phyloP scores from a whole-genome alignment of 352 stramenopile genomes.

The Plasmopara viticola region DNA sequence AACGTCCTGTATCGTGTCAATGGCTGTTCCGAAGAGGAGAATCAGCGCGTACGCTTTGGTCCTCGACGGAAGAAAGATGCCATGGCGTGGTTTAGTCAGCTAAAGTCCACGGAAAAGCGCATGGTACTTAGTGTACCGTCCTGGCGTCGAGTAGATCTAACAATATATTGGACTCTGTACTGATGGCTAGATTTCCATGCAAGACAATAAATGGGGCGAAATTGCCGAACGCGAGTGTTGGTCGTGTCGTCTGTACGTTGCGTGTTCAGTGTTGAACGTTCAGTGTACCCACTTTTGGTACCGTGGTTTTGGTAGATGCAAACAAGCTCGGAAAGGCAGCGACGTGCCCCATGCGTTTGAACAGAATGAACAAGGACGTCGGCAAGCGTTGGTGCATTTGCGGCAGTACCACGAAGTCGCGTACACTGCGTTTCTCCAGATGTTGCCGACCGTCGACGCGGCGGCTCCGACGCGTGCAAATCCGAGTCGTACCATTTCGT shows the following conservation, averaged over 20 bases:
- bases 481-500: no score
- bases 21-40: constrained; percentile 64
- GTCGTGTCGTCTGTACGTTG: constrained; percentile 52
- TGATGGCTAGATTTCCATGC: constrained; percentile 60
- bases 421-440: constrained; percentile 50
- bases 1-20: constrained; percentile 77
- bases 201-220: constrained; percentile 81
- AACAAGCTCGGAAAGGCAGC: constrained; percentile 25
- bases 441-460: constrained; percentile 27
- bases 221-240: constrained; percentile 70
- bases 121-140: constrained; percentile 30
- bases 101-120: constrained; percentile 82
- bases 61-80: constrained; percentile 65
- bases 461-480: not conserved
- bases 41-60: constrained; percentile 64
- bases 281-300: not conserved
- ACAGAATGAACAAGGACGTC: constrained; percentile 46
- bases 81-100: constrained; percentile 60
- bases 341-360: constrained; percentile 63
- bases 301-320: constrained; percentile 32
- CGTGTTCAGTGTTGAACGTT: not conserved
- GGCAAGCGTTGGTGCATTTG: constrained; percentile 58
- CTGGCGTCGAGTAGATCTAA: no score
- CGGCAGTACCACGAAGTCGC: constrained; percentile 47
- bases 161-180: no score